Evolutionary conservation across 2,329 filamentous ascomycete species (phyloP).

Genomic region (Fusarium mundagurra): DNA sequence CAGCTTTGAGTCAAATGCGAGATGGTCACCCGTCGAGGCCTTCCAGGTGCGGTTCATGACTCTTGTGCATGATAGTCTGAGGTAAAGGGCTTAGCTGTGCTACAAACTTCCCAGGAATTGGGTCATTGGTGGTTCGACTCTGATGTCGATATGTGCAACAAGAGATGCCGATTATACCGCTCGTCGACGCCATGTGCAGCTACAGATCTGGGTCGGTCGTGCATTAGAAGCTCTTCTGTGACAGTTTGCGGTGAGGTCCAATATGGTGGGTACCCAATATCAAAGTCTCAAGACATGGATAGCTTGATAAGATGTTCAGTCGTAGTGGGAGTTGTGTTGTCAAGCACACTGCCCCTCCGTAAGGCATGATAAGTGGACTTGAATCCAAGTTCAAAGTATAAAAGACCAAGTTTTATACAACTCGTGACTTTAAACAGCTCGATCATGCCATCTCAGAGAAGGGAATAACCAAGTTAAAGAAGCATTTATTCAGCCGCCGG

Average conservation of each 20-base stretch:
- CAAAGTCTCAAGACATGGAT: conserved; percentile 15
- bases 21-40: conserved; percentile 11
- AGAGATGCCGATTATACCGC: background rate
- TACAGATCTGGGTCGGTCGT: background rate
- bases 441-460: background rate
- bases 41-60: conserved; percentile 7
- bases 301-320: conserved; percentile 12
- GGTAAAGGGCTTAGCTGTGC: conserved; percentile 7
- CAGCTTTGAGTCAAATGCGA: background rate
- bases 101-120: conserved; percentile 18
- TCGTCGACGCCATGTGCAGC: background rate
- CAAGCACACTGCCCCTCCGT: conserved; percentile 9
- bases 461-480: background rate
- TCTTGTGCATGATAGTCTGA: conserved; percentile 8
- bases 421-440: background rate
- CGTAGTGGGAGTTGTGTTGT: conserved; percentile 4
- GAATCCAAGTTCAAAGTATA: background rate
- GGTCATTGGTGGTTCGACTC: conserved; percentile 30
- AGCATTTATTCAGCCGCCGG: background rate
- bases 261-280: conserved; percentile 21
- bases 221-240: conserved; percentile 4
- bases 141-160: conserved; percentile 17
- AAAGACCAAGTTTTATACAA: background rate
- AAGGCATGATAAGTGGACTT: background rate
- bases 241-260: conserved; percentile 33